phyloP scores from a whole-genome alignment of 2,329 filamentous ascomycete species.

The Pseudogymnoascus sp. region DNA sequence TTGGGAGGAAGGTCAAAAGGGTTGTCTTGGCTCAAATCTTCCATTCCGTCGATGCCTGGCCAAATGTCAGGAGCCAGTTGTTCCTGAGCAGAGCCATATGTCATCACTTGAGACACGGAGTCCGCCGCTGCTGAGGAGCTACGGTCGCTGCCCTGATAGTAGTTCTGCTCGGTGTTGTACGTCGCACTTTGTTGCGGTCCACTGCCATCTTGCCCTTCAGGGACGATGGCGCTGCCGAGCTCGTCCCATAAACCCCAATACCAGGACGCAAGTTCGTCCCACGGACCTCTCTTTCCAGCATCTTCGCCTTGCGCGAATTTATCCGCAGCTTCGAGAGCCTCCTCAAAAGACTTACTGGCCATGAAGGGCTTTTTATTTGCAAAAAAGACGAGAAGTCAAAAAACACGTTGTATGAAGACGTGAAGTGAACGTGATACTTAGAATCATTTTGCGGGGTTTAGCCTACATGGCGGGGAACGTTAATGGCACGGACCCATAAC shows the following conservation, averaged over 20 bases:
- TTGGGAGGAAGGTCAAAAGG: neutral
- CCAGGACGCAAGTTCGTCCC: slow-evolving; percentile 9
- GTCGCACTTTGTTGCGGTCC: neutral
- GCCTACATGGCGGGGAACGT: neutral
- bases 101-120: neutral
- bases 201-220: neutral
- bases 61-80: neutral
- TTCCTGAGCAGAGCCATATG: neutral
- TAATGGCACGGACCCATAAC: neutral
- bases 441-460: neutral
- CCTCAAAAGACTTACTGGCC: neutral
- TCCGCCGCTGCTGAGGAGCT: neutral
- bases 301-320: neutral
- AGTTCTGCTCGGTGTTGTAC: neutral
- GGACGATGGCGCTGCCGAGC: neutral
- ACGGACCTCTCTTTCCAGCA: slow-evolving; percentile 1
- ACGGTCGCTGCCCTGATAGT: neutral
- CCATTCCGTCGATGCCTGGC: neutral
- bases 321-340: neutral
- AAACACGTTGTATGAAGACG: neutral
- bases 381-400: neutral
- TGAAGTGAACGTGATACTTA: neutral
- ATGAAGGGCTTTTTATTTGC: neutral
- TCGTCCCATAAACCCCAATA: slow-evolving; percentile 11
- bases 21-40: neutral